Base-by-base conservation (phyloP, 2,329 filamentous ascomycete species). In the Aspergillus transmontanensis region DNA sequence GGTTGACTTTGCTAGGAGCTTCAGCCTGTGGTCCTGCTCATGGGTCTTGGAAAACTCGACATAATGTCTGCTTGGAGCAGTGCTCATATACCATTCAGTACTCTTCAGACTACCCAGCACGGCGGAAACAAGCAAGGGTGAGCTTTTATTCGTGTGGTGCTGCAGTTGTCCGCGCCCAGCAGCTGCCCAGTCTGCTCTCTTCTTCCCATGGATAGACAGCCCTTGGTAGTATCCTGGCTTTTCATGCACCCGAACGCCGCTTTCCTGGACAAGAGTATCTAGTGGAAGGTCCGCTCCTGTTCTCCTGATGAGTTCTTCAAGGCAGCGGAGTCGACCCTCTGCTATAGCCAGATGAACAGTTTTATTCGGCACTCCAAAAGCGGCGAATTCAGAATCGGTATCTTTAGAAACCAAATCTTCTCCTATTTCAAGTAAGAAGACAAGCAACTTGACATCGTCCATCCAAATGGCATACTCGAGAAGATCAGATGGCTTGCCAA, bases 201-300 rank as follows among this genome's bases (percentile, higher is more conserved):
- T 94, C 75, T 87, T 88, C 2, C 92, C 91, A 66, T 90, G 88
- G 1, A 96, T 89, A 1, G 87, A 89, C 34, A 94, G 76, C 0
- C 92, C 92, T 75, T 91, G 90, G 72, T 96, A 96, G 74, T 87
- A 91, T 21, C 85, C 84, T 1, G 91, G 87, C 74, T 89, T 91
- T 66, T 86, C 81, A 59, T 86, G 82, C 56, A 89, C 75, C 69
- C 89, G 84, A 1, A 90, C 76, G 3, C 90, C 90, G 61, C 84
- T 89, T 61, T 85, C 85, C 76, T 89, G 85, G 50, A 91, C 85
- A 6, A 95, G 78, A 21, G 86, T 80, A 55, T 90, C 85, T 0
- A 94, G 78, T 0, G 90, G 89, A 63, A 94, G 84, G 1, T 90
- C 90, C 4, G 86, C 87, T 1, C 90, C 91, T 7, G 86, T 87